Evolutionary conservation across 2,329 filamentous ascomycete species (phyloP).

Genomic region (Colletotrichum magnum): DNA sequence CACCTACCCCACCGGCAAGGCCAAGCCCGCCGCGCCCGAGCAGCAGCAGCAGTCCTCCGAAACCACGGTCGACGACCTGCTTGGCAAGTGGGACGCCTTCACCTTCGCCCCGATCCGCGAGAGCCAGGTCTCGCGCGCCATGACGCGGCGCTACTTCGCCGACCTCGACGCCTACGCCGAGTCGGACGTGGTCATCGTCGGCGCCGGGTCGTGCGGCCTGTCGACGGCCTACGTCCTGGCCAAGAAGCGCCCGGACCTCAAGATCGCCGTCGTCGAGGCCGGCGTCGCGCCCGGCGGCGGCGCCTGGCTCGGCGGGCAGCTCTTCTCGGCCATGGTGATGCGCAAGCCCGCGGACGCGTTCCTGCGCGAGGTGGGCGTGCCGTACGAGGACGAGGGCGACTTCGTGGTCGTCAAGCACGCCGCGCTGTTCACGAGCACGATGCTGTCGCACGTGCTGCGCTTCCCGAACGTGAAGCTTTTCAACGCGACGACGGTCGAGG

Average conservation of each 20-base stretch:
- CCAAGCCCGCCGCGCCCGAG: slow-evolving; percentile 66
- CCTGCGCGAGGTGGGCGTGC: slow-evolving; percentile 83
- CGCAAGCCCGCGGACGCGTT: slow-evolving; percentile 92
- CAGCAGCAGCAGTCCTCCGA: neutral
- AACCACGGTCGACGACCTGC: slow-evolving; percentile 63
- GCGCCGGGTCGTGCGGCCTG: slow-evolving; percentile 89
- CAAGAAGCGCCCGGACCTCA: slow-evolving; percentile 87
- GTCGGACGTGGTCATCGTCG: slow-evolving; percentile 93
- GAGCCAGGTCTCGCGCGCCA: slow-evolving; percentile 91
- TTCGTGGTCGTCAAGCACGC: slow-evolving; percentile 96
- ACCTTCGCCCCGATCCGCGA: slow-evolving; percentile 90
- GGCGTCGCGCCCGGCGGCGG: slow-evolving; percentile 89
- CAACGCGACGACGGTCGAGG: slow-evolving; percentile 94
- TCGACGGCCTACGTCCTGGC: slow-evolving; percentile 88
- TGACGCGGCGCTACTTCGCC: slow-evolving; percentile 93
- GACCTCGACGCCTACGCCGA: slow-evolving; percentile 92
- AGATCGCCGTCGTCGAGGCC: slow-evolving; percentile 92
- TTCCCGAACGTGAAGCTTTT: slow-evolving; percentile 97
- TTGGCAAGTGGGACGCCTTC: slow-evolving; percentile 86
- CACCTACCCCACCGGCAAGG: slow-evolving; percentile 42
- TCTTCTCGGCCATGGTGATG: slow-evolving; percentile 97
- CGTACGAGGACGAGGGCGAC: slow-evolving; percentile 83
- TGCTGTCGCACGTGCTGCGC: slow-evolving; percentile 84
- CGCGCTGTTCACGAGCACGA: slow-evolving; percentile 89
- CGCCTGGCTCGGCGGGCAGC: slow-evolving; percentile 93